A percentile compares a stretch with the other conserved stretches of the same genome.
Conservation (phyloP, 2,329 filamentous ascomycete genomes). For the Microcera coccophila region DNA sequence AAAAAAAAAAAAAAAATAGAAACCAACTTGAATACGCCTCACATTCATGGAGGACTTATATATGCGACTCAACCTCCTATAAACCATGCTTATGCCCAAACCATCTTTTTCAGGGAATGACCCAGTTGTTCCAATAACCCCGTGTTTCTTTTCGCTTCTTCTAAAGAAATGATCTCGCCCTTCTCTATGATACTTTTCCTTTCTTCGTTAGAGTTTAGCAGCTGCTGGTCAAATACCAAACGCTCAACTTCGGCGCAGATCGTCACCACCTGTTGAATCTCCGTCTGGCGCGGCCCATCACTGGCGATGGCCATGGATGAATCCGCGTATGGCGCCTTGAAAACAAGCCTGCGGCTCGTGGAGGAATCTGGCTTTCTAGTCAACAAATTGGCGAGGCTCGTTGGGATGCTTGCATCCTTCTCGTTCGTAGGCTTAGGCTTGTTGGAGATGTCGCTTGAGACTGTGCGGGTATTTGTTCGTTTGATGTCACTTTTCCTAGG, state of each 20-base stretch:
- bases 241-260: constrained; percentile 76
- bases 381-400: constrained; percentile 42
- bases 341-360: constrained; percentile 42
- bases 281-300: constrained; percentile 44
- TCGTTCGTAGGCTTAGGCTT: constrained; percentile 20
- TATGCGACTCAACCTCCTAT: no score
- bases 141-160: constrained; percentile 82
- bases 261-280: constrained; percentile 53
- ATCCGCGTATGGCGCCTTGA: constrained; percentile 53
- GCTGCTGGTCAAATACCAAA: constrained; percentile 51
- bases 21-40: no score
- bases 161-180: constrained; percentile 74
- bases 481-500: constrained; percentile 67
- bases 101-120: constrained; percentile 87
- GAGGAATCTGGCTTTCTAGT: constrained; percentile 31
- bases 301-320: constrained; percentile 54
- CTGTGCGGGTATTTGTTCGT: constrained; percentile 79
- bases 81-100: constrained; percentile 74
- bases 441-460: constrained; percentile 50
- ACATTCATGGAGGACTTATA: no score
- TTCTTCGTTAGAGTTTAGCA: constrained; percentile 39
- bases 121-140: constrained; percentile 82
- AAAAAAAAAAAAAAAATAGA: no score
- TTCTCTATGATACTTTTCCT: constrained; percentile 49
- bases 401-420: constrained; percentile 25